Base-by-base conservation (phyloP, 805 yeast genomes). In the Teunomyces gatunensis region DNA sequence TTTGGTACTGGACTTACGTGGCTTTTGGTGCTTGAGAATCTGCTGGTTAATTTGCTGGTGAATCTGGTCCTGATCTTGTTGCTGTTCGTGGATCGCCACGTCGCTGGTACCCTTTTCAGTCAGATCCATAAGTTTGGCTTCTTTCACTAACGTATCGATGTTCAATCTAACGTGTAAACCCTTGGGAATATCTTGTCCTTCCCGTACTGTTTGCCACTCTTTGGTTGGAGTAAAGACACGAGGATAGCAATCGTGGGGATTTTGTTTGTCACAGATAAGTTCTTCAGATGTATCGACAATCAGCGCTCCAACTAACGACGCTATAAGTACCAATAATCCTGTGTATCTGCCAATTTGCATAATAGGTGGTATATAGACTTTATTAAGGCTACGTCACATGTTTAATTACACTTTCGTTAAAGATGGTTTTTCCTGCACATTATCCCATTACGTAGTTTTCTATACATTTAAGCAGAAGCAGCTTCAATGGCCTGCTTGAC, bases 141-240 rank as follows among this genome's bases (percentile, higher is more conserved):
- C 87, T 56, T 77, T 80, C 23, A 68, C 64, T 15, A 85, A 84
- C 0, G 90, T 83, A n/a, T 84, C 88, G 48, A 90, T 66, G 61
- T 89, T 84, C 54, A 91, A 57, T 53, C 88, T 74, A 10, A 90
- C 80, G 63, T 87, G 91, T 29, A 87, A 65, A 0, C 97, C 98
- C 5, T 79, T 79, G 0, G 97, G 96, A 3, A 91, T 74, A 6
- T 78, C 74, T 58, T 89, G 96, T n/a, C 84, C 89, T 42, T 79
- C 84, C 54, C 68, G 73, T 4, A 91, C 78, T 1, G 60, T 59
- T 67, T 83, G 81, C 96, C 96, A 91, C 53, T 85, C 80, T 1
- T 60, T 51, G 0, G 83, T 65, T 1, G 97, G 87, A 33, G 65
- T 78, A 59, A 90, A 89, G 2, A 78, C 51, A 37, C 67, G 66